Percentiles rank a stretch among this genome's conserved stretches.
These are phyloP conservation scores for Talaromyces atroroseus DNA, from an alignment of 2,329 filamentous ascomycete species.

Conservation along the genomic window DNA sequence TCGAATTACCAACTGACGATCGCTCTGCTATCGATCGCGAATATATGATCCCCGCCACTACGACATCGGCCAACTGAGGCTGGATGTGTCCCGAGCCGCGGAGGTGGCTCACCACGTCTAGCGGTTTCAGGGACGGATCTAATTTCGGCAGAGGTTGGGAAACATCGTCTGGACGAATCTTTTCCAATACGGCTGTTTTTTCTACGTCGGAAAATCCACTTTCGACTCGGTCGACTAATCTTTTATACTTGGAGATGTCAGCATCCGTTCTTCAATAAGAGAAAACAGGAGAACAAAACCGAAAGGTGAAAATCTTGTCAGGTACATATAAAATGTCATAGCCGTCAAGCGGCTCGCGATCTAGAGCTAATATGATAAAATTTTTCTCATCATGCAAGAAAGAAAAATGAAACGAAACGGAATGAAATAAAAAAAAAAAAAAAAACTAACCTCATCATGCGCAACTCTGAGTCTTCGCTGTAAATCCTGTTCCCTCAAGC, in stretches of 20 bases:
- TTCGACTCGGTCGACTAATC: conserved; percentile 27
- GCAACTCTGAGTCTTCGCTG: conserved; percentile 34
- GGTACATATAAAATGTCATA: conserved; percentile 59
- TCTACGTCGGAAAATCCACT: conserved; percentile 27
- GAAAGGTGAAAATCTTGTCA: conserved; percentile 38
- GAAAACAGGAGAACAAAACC: conserved; percentile 13
- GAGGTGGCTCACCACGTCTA: conserved; percentile 53
- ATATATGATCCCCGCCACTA: conserved; percentile 27
- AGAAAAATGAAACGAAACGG: conserved; percentile 10
- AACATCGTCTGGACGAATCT: conserved; percentile 25
- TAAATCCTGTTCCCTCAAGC: conserved; percentile 34
- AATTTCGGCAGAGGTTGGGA: conserved; percentile 25
- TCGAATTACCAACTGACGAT: conserved; percentile 19
- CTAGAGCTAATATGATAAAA: conserved; percentile 65
- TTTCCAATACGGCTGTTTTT: conserved; percentile 22
- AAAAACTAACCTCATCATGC: conserved; percentile 34
- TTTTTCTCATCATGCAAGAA: conserved; percentile 47
- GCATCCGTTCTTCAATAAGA: conserved; percentile 14
- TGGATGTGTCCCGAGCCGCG: conserved; percentile 61
- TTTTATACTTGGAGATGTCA: conserved; percentile 33
- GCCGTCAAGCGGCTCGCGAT: conserved; percentile 63
- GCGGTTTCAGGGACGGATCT: conserved; percentile 60
- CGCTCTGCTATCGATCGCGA: conserved; percentile 6
- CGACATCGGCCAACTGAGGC: conserved; percentile 44
- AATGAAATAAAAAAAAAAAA: conserved; percentile 5